Conservation (phyloP, 495 filamentous ascomycete genomes). For the Aspergillus incahuasiensis region DNA sequence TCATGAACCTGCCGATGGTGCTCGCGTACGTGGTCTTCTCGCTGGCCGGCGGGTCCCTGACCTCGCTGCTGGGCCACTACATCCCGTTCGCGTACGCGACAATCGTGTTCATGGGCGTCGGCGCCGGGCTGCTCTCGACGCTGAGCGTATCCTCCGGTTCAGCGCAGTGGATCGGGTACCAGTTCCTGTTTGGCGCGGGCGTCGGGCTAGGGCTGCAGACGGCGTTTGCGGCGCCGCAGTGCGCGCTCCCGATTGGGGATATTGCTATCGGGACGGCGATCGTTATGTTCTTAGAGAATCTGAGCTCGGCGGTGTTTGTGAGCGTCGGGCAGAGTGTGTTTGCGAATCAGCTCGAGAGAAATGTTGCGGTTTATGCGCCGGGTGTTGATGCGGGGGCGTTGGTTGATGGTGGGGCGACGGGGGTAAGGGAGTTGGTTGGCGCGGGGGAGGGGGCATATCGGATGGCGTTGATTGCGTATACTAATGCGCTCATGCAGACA, state of each 20-base stretch:
- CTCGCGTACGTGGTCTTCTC: conserved; percentile 40
- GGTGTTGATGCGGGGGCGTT: not conserved
- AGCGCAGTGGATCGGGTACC: conserved; percentile 62
- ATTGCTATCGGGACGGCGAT: conserved; percentile 58
- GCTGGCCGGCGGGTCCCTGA: conserved; percentile 43
- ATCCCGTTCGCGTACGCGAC: conserved; percentile 54
- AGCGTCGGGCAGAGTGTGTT: conserved; percentile 11
- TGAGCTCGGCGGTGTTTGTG: conserved; percentile 58
- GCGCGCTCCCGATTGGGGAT: conserved; percentile 51
- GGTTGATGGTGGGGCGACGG: conserved; percentile 2
- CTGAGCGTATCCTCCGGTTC: conserved; percentile 47
- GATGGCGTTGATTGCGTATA: conserved; percentile 5
- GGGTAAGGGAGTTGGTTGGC: not conserved
- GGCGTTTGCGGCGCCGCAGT: conserved; percentile 58
- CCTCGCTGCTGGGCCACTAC: conserved; percentile 56
- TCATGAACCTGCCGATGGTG: conserved; percentile 40
- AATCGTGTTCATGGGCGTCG: conserved; percentile 51
- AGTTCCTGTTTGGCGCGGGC: conserved; percentile 67
- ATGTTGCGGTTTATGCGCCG: not conserved
- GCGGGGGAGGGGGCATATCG: too few relatives aligned
- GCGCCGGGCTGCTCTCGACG: conserved; percentile 60
- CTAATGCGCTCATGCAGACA: not conserved
- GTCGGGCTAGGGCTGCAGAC: conserved; percentile 72
- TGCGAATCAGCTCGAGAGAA: not conserved
- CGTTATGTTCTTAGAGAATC: conserved; percentile 61